phyloP scores from a whole-genome alignment of 2,329 filamentous ascomycete genomes.

The Gaeumannomyces tritici region DNA sequence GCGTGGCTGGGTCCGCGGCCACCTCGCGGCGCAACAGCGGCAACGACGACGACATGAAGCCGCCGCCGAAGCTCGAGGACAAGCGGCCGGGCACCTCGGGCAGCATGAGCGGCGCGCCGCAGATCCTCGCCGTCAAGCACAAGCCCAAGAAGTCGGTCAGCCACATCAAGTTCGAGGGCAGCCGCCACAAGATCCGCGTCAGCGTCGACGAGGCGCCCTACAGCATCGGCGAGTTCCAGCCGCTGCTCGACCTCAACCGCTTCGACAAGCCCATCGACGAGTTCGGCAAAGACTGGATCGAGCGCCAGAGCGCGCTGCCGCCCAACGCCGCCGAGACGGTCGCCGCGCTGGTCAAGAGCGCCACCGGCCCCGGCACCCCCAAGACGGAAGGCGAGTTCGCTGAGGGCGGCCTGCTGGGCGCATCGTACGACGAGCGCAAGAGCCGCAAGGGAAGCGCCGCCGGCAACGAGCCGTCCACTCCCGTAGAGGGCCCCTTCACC shows the following conservation, averaged over 20 bases:
- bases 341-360: slow-evolving; percentile 18
- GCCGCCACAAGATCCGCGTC: slow-evolving; percentile 23
- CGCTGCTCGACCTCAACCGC: slow-evolving; percentile 53
- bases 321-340: slow-evolving; percentile 12
- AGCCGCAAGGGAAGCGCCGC: slow-evolving; percentile 15
- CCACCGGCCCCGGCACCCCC: slow-evolving; percentile 21
- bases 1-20: neutral
- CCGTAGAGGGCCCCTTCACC: slow-evolving; percentile 34
- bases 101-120: slow-evolving; percentile 13
- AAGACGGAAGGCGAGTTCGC: slow-evolving; percentile 25
- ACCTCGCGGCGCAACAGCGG: neutral
- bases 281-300: slow-evolving; percentile 33
- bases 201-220: slow-evolving; percentile 43
- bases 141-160: slow-evolving; percentile 19
- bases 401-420: slow-evolving; percentile 40
- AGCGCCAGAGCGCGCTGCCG: slow-evolving; percentile 17
- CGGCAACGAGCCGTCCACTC: slow-evolving; percentile 10
- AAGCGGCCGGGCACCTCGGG: neutral
- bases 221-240: slow-evolving; percentile 59
- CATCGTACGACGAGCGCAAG: slow-evolving; percentile 37
- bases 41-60: neutral
- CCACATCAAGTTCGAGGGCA: slow-evolving; percentile 18
- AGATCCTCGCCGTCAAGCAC: slow-evolving; percentile 16
- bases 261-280: slow-evolving; percentile 45
- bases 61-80: slow-evolving; percentile 16